Conservation (phyloP, 1,139 yeast species). For the Protomyces macrosporus region DNA sequence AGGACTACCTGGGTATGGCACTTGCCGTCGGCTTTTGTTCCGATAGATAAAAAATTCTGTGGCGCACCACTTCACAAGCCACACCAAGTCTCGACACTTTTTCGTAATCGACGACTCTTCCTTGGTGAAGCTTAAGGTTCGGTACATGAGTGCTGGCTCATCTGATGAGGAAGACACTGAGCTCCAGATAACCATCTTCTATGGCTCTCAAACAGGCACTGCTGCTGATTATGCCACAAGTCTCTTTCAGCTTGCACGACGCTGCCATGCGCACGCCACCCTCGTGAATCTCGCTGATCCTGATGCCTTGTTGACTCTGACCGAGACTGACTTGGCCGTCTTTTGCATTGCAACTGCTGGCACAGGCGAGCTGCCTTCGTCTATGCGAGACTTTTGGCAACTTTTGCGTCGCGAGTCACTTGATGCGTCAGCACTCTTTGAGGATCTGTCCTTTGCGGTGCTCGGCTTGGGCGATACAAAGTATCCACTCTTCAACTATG, state of each 20-base stretch:
- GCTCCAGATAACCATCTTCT: slow-evolving; percentile 44
- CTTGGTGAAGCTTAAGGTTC: too few species aligned
- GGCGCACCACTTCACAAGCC: too few species aligned
- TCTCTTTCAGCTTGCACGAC: slow-evolving; percentile 53
- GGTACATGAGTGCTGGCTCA: too few species aligned
- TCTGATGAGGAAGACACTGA: too few species aligned
- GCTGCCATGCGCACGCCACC: slow-evolving; percentile 50
- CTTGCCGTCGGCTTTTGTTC: too few species aligned
- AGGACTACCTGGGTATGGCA: too few species aligned
- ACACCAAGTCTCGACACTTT: too few species aligned
- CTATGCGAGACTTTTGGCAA: slow-evolving; percentile 65
- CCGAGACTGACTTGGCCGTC: slow-evolving; percentile 51
- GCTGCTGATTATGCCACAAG: slow-evolving; percentile 78
- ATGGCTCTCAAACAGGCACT: slow-evolving; percentile 92
- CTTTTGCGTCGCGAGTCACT: slow-evolving; percentile 63
- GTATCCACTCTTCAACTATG: slow-evolving; percentile 73
- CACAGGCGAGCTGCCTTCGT: slow-evolving; percentile 88
- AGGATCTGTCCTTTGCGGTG: slow-evolving; percentile 59
- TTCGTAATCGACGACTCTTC: too few species aligned
- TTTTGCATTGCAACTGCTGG: slow-evolving; percentile 87
- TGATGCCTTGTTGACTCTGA: slow-evolving; percentile 48
- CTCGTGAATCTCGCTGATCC: slow-evolving; percentile 57
- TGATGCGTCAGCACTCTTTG: slow-evolving; percentile 50
- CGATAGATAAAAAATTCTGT: too few species aligned
- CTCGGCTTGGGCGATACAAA: slow-evolving; percentile 96